Base-by-base conservation (phyloP, 2,329 filamentous ascomycete species). In the Sclerotinia minor region DNA sequence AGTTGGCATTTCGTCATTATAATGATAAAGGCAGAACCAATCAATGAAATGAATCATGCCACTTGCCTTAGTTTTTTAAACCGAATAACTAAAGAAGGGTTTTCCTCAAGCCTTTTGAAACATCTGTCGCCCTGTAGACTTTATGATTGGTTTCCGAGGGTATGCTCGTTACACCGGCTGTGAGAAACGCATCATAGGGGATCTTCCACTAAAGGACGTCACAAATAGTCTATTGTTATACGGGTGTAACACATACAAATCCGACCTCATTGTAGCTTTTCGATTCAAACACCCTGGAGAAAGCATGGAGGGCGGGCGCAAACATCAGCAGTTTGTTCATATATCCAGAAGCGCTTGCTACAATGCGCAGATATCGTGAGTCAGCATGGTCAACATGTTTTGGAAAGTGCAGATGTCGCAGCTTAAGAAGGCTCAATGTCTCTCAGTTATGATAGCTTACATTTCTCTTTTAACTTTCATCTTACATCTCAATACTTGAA, bases 401-500 rank as follows among this genome's bases (percentile, higher is more conserved):
- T 38, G 21, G 15, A 21, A 8, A 26, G 6, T 50, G n/a, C n/a
- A 41, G n/a, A 38, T 19, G 5, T 41, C 29, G 15, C 1, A 21
- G 45, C n/a, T 50, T 63, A 63, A 63, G 21, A 63, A 50, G 26
- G 45, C 7, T 2, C 6, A 19, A 15, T 50, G 7, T n/a, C 15
- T 41, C 47, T 63, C n/a, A 38, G 7, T 13, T 86, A 91, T 60
- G 13, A 64, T 32, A 83, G 87, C 1, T 87, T 13, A n/a, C 2
- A 89, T 77, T 52, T 38, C 38, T 29, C 49, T 21, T 7, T 59
- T 44, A 61, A 21, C 17, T 41, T 5, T 26, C 15, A 7, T 8
- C 8, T 38, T 15, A 35, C 15, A n/a, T 13, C 21, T 32, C 15
- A 1, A 7, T 35, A 38, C 45, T 38, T 17, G 8, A 38, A 38